phyloP scores from a whole-genome alignment of 1,139 yeast species.

The Diutina catenulata region DNA sequence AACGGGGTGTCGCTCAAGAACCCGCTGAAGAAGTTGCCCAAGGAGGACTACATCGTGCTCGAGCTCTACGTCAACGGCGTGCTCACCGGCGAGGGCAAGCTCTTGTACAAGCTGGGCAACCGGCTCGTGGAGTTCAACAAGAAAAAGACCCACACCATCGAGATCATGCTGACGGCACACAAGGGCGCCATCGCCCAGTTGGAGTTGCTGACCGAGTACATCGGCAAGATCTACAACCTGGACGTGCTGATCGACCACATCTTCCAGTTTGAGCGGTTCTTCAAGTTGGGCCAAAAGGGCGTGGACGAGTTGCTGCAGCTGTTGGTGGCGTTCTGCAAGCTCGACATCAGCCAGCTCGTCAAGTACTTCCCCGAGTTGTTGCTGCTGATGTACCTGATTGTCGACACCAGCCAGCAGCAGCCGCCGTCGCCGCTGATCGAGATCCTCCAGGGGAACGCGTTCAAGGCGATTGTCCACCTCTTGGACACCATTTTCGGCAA shows the following conservation, averaged over 20 bases:
- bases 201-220: conserved; percentile 52
- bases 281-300: conserved; percentile 29
- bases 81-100: conserved; percentile 43
- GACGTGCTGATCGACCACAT: conserved; percentile 48
- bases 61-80: conserved; percentile 56
- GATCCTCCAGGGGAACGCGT: conserved; percentile 26
- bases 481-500: conserved; percentile 56
- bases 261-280: conserved; percentile 41
- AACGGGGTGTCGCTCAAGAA: conserved; percentile 37
- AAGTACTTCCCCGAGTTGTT: conserved; percentile 45
- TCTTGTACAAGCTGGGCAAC: conserved; percentile 29
- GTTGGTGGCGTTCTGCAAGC: conserved; percentile 26
- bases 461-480: conserved; percentile 47
- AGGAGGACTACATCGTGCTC: conserved; percentile 45
- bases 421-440: conserved; percentile 18
- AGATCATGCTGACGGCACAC: conserved; percentile 22
- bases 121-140: conserved; percentile 31
- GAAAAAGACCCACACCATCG: conserved; percentile 23
- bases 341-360: conserved; percentile 36
- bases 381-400: conserved; percentile 31
- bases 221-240: conserved; percentile 57
- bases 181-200: conserved; percentile 36
- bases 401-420: conserved; percentile 18
- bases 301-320: conserved; percentile 33
- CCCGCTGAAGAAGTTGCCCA: conserved; percentile 20